Evolutionary conservation across 345 rosid species (phyloP), one percentile per base, ranked within the genome.

Genomic region (Lagerstroemia speciosa): DNA sequence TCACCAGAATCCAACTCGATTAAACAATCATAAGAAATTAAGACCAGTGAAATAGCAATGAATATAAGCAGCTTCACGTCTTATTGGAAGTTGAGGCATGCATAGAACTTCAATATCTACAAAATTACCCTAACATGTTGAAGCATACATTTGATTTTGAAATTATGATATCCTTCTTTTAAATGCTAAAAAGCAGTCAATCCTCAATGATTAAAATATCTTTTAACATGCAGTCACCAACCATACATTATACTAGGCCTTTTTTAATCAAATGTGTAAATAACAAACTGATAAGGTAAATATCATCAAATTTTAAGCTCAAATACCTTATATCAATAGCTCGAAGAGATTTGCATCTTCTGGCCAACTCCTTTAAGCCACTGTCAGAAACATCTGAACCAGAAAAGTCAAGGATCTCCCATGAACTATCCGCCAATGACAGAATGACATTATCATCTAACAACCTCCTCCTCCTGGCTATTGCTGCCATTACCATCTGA

Each of bases 251-350:
- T n/a, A n/a, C n/a, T n/a, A n/a, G n/a, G n/a, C n/a, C n/a, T n/a
- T n/a, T n/a, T n/a, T n/a, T n/a, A n/a, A n/a, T n/a, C n/a, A n/a
- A n/a, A n/a, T n/a, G n/a, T n/a, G n/a, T n/a, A n/a, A 52, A 52
- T n/a, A 52, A n/a, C 6, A n/a, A 8, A 52, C 26, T 19, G 24
- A n/a, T 22, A 55, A 24, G 61, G 1, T 11, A 8, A 29, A 14
- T 2, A 36, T 29, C 20, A 27, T 52, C 61, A 27, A 3, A 1
- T 36, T 48, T 41, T 34, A 73, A 63, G 19, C 22, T 5, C 65
- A 30, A 52, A 9, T 77, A 89, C 98, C 98, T 93, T 78, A 87
- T 86, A 81, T 93, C 98, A 46, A 87, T 81, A 69, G 98, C 93
- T 67, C 86, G 80, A 64, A 93, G 85, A 72, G 79, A 84, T 71